Conservation (phyloP, 2,329 filamentous ascomycete genomes). For the Cytospora piceae region DNA sequence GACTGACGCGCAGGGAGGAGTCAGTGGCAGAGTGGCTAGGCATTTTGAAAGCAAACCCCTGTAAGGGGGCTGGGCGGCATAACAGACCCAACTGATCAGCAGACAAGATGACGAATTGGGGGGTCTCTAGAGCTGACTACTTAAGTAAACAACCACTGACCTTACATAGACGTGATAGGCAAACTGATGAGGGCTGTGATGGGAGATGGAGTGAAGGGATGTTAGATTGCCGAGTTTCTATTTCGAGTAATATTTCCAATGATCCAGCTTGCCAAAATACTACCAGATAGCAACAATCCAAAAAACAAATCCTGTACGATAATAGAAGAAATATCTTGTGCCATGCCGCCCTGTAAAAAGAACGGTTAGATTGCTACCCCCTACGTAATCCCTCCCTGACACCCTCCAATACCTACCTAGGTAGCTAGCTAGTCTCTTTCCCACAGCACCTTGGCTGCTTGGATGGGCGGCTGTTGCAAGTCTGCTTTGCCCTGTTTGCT, state of each 20-base stretch:
- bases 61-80: background rate
- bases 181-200: too few relatives aligned
- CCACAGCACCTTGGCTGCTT: background rate
- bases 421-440: background rate
- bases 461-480: background rate
- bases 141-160: background rate
- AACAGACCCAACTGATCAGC: background rate
- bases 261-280: too few relatives aligned
- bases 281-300: too few relatives aligned
- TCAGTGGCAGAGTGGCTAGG: background rate
- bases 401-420: background rate
- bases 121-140: background rate
- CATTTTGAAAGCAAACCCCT: background rate
- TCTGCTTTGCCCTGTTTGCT: background rate
- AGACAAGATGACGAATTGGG: background rate
- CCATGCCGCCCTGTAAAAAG: background rate
- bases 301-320: too few relatives aligned
- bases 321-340: background rate
- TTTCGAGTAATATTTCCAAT: too few relatives aligned
- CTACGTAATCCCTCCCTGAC: background rate
- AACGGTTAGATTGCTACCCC: background rate
- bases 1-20: conserved; percentile 12
- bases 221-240: too few relatives aligned
- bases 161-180: too few relatives aligned
- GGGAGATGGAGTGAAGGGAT: too few relatives aligned